Evolutionary conservation across 208 protist species (phyloP).

Genomic region (Trypanosoma scelopori): DNA sequence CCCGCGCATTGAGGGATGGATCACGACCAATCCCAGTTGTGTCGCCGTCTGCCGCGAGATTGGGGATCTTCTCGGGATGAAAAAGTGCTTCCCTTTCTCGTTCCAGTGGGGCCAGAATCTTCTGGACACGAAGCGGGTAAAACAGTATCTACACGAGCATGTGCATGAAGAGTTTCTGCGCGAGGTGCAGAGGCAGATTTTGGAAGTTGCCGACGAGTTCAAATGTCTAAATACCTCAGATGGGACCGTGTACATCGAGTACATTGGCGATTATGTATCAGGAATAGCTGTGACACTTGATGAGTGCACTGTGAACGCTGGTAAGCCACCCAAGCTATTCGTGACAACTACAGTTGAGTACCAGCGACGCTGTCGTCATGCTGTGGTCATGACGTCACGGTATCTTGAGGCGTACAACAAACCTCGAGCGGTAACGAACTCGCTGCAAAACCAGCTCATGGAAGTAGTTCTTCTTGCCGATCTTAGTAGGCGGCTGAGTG

Average conservation of each 20-base stretch:
- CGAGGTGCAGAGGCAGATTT: slow-evolving; percentile 31
- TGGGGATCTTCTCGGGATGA: slow-evolving; percentile 40
- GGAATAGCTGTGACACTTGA: slow-evolving; percentile 72
- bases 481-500: slow-evolving; percentile 44
- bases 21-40: slow-evolving; percentile 52
- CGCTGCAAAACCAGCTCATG: slow-evolving; percentile 57
- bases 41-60: slow-evolving; percentile 48
- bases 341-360: slow-evolving; percentile 50
- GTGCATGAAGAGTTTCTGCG: slow-evolving; percentile 64
- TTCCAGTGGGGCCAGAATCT: slow-evolving; percentile 77
- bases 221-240: slow-evolving; percentile 13
- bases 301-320: slow-evolving; percentile 38
- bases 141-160: slow-evolving; percentile 64
- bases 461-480: slow-evolving; percentile 55
- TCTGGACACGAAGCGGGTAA: slow-evolving; percentile 46
- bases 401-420: slow-evolving; percentile 34
- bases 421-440: slow-evolving; percentile 15
- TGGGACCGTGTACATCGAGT: slow-evolving; percentile 35
- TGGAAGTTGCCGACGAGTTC: slow-evolving; percentile 33
- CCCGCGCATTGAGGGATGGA: slow-evolving; percentile 84
- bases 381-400: slow-evolving; percentile 54
- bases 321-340: slow-evolving; percentile 40
- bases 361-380: slow-evolving; percentile 52
- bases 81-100: slow-evolving; percentile 40
- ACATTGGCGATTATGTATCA: slow-evolving; percentile 60